Evolutionary conservation across 73 alveolate genomes (phyloP).

Genomic region (Blepharisma japonicum): DNA sequence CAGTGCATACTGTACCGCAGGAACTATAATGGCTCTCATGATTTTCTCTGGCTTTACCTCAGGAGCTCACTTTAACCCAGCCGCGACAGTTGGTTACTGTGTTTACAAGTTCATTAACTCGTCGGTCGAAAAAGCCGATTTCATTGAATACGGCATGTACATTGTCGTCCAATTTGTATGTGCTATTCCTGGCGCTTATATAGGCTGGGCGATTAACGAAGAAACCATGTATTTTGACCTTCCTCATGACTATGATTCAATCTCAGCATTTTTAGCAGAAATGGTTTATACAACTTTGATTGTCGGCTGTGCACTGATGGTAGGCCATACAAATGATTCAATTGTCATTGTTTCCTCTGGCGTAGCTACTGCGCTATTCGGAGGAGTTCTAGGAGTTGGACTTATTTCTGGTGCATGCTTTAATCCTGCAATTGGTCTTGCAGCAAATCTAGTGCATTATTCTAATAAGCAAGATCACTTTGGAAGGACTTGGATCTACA

Average conservation of each 20-base stretch:
- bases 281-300: background rate
- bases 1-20: conserved; percentile 18
- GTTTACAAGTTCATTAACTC: background rate
- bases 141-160: background rate
- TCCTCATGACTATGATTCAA: background rate
- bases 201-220: conserved; percentile 26
- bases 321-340: conserved; percentile 17
- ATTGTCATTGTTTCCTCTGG: background rate
- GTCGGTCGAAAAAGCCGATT: background rate
- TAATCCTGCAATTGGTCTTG: conserved; percentile 21
- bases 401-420: conserved; percentile 10
- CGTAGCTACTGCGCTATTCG: background rate
- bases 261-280: conserved; percentile 16
- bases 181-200: conserved; percentile 18
- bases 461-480: background rate
- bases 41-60: conserved; percentile 22
- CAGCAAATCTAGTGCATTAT: conserved; percentile 4
- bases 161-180: conserved; percentile 16
- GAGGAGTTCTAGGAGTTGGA: conserved; percentile 11
- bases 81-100: background rate
- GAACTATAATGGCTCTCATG: conserved; percentile 6
- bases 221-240: conserved; percentile 4
- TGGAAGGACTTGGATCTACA: background rate
- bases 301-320: background rate
- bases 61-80: conserved; percentile 25